Percentiles rank a stretch among this genome's conserved stretches.
phyloP scores from a whole-genome alignment of 495 filamentous ascomycete genomes.

The Tuber microsphaerosporum region DNA sequence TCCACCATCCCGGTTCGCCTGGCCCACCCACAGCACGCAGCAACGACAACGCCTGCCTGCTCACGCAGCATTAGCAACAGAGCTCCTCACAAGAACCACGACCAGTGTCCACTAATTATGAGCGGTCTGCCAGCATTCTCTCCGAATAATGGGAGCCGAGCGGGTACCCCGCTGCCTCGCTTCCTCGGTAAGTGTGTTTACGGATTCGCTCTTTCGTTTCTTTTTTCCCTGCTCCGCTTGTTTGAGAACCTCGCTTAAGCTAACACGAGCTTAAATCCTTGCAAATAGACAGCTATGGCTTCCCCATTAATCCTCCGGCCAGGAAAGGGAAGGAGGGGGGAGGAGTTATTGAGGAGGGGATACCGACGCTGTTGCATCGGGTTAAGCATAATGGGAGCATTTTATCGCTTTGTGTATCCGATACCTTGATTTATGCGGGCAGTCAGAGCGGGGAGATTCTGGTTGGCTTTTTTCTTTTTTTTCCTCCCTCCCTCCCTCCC shows the following conservation, averaged over 20 bases:
- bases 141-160: slow-evolving; percentile 11
- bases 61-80: slow-evolving; percentile 6
- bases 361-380: slow-evolving; percentile 58
- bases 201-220: neutral
- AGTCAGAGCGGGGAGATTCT: slow-evolving; percentile 87
- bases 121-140: slow-evolving; percentile 5
- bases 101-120: neutral
- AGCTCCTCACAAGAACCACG: neutral
- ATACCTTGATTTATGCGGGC: slow-evolving; percentile 68
- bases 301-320: slow-evolving; percentile 3
- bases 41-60: slow-evolving; percentile 7
- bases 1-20: slow-evolving; percentile 26
- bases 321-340: slow-evolving; percentile 5
- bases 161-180: slow-evolving; percentile 22
- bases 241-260: slow-evolving; percentile 3
- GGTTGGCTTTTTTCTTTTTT: slow-evolving; percentile 44
- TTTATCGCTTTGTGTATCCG: slow-evolving; percentile 60
- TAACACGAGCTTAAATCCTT: neutral
- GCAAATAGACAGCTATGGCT: slow-evolving; percentile 23
- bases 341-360: neutral
- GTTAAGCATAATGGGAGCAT: slow-evolving; percentile 67
- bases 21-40: neutral
- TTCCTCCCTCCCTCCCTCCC: neutral
- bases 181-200: slow-evolving; percentile 27
- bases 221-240: neutral